Evolutionary conservation across 176 grass and related monocot genomes (phyloP).

Genomic region (Ensete ventricosum): DNA sequence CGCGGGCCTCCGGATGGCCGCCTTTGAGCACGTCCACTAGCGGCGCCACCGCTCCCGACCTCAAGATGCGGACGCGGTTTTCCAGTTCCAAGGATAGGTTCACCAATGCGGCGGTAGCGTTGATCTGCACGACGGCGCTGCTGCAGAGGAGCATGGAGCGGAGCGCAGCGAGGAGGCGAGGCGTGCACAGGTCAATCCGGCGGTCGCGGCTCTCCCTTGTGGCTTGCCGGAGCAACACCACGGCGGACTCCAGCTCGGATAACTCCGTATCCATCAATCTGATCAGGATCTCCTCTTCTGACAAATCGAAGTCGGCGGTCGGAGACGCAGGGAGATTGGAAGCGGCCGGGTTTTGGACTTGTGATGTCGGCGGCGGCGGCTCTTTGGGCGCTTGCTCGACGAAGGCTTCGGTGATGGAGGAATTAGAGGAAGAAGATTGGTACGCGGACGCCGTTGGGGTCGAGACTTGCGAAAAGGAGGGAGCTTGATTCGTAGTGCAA

Average conservation of each 20-base stretch:
- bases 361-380: slow-evolving; percentile 6
- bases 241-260: slow-evolving; percentile 21
- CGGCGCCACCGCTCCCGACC: slow-evolving; percentile 51
- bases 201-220: slow-evolving; percentile 55
- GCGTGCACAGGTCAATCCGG: slow-evolving; percentile 51
- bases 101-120: slow-evolving; percentile 49
- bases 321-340: background rate
- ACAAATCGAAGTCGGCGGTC: slow-evolving; percentile 8
- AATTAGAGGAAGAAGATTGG: slow-evolving; percentile 23
- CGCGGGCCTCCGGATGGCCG: slow-evolving; percentile 38
- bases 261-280: slow-evolving; percentile 44
- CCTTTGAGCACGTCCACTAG: slow-evolving; percentile 55
- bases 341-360: background rate
- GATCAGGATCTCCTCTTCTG: slow-evolving; percentile 52
- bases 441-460: slow-evolving; percentile 27
- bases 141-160: slow-evolving; percentile 37
- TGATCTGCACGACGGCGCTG: slow-evolving; percentile 27
- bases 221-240: slow-evolving; percentile 42
- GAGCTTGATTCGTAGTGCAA: background rate
- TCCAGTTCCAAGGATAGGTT: slow-evolving; percentile 69
- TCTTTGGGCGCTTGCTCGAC: slow-evolving; percentile 24
- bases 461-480: slow-evolving; percentile 28
- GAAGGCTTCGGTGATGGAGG: slow-evolving; percentile 25
- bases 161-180: slow-evolving; percentile 47
- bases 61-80: slow-evolving; percentile 65